Evolutionary conservation across 1,284 basidiomycete genomes (phyloP).

Genomic region (Marasmius sp.): DNA sequence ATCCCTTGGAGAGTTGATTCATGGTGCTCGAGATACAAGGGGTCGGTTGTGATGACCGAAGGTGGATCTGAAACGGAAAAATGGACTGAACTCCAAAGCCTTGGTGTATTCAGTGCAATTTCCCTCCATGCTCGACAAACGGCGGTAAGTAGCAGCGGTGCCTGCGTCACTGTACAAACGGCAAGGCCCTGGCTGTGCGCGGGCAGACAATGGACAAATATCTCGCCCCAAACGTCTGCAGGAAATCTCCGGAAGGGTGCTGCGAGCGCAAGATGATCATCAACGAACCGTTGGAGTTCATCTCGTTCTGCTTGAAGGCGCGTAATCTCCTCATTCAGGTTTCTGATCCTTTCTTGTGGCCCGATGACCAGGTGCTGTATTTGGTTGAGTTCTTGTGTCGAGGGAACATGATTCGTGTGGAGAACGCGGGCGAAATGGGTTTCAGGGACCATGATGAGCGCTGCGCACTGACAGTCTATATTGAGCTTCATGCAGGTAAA

Average conservation of each 20-base stretch:
- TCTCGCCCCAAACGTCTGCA: not conserved
- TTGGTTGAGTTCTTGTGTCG: not conserved
- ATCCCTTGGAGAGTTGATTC: too few relatives aligned
- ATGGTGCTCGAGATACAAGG: too few relatives aligned
- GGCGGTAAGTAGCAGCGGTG: not conserved
- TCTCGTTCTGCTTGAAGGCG: not conserved
- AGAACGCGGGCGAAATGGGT: not conserved
- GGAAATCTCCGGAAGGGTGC: constrained; percentile 1
- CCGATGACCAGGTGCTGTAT: not conserved
- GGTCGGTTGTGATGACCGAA: too few relatives aligned
- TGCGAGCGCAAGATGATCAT: not conserved
- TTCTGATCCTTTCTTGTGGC: too few relatives aligned
- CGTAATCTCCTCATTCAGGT: too few relatives aligned
- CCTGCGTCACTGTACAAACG: not conserved
- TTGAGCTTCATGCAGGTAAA: too few relatives aligned
- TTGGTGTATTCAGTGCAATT: not conserved
- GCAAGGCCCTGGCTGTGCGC: not conserved
- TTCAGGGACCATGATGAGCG: too few relatives aligned
- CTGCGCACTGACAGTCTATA: too few relatives aligned
- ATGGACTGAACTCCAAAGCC: constrained; percentile 1
- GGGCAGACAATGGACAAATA: constrained; percentile 6
- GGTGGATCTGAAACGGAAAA: not conserved
- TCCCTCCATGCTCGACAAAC: constrained; percentile 2
- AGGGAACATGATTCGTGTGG: not conserved
- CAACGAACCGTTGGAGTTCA: not conserved